A percentile compares a stretch with the other conserved stretches of the same genome.
Evolutionary conservation across 2,329 filamentous ascomycete genomes (phyloP).

Genomic region (Clonostachys byssicola): DNA sequence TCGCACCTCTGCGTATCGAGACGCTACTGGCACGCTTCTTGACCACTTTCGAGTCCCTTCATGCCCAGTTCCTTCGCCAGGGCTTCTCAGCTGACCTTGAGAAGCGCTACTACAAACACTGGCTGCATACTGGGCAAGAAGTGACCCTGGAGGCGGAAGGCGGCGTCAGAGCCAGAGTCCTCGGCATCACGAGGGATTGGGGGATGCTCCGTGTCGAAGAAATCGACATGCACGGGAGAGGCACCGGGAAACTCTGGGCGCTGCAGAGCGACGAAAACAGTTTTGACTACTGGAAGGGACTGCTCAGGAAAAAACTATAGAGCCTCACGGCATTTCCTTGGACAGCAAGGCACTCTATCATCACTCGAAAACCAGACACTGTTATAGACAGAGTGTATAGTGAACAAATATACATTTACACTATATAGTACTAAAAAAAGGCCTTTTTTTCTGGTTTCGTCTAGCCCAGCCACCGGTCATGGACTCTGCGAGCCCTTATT

Average conservation of each 20-base stretch:
- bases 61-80: slow-evolving; percentile 66
- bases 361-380: background rate
- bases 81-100: slow-evolving; percentile 77
- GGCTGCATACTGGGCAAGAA: slow-evolving; percentile 76
- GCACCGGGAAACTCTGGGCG: slow-evolving; percentile 74
- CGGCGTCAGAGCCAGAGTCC: slow-evolving; percentile 68
- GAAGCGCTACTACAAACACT: slow-evolving; percentile 72
- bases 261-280: slow-evolving; percentile 97
- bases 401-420: background rate
- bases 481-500: background rate
- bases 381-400: background rate
- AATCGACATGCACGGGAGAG: slow-evolving; percentile 65
- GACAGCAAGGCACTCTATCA: background rate
- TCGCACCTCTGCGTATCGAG: slow-evolving; percentile 65
- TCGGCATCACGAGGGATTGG: slow-evolving; percentile 90
- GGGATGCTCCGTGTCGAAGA: slow-evolving; percentile 84
- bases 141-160: slow-evolving; percentile 77
- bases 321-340: slow-evolving; percentile 23
- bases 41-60: slow-evolving; percentile 72
- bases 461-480: no score
- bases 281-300: slow-evolving; percentile 92
- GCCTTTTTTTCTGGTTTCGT: background rate
- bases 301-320: slow-evolving; percentile 69
- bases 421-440: background rate
- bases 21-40: slow-evolving; percentile 78